phyloP scores from a whole-genome alignment of 805 yeast genomes.

The Cyberlindnera nakhonratchasimensis region DNA sequence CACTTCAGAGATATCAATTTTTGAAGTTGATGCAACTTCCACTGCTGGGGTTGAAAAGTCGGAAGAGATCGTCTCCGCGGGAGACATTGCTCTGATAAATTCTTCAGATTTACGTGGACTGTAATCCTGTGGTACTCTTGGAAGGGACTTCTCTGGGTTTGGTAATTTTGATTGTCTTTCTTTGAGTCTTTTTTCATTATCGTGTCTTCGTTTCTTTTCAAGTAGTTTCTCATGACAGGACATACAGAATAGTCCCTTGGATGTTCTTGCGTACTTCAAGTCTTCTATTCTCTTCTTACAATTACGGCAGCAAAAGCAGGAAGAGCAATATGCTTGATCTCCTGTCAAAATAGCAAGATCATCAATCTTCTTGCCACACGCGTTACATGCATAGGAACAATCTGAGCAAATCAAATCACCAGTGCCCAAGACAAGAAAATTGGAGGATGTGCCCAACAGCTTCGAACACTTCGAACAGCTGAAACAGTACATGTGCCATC shows the following conservation, averaged over 20 bases:
- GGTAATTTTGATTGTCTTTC: slow-evolving; percentile 14
- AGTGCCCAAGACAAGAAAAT: slow-evolving; percentile 87
- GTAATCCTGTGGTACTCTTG: slow-evolving; percentile 21
- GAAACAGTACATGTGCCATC: slow-evolving; percentile 96
- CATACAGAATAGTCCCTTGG: slow-evolving; percentile 92
- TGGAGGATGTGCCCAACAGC: slow-evolving; percentile 80
- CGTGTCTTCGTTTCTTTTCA: slow-evolving; percentile 69
- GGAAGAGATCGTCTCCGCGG: slow-evolving; percentile 21
- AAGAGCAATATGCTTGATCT: slow-evolving; percentile 89
- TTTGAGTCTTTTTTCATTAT: slow-evolving; percentile 31
- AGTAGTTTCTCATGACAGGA: slow-evolving; percentile 81
- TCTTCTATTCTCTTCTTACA: slow-evolving; percentile 86
- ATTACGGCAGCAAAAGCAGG: slow-evolving; percentile 84
- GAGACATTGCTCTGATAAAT: slow-evolving; percentile 12
- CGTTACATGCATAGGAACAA: slow-evolving; percentile 87
- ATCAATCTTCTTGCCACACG: slow-evolving; percentile 82
- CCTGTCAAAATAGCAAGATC: slow-evolving; percentile 94
- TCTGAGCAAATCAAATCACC: slow-evolving; percentile 87
- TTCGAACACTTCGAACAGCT: slow-evolving; percentile 80
- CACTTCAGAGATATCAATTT: slow-evolving; percentile 8
- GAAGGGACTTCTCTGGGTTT: slow-evolving; percentile 22
- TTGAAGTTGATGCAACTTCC: slow-evolving; percentile 6
- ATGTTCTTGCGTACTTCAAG: slow-evolving; percentile 85
- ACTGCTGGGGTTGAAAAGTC: slow-evolving; percentile 17
- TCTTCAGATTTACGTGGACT: slow-evolving; percentile 14